phyloP scores from a whole-genome alignment of 2,329 filamentous ascomycete species.

The Fusarium scirpi region DNA sequence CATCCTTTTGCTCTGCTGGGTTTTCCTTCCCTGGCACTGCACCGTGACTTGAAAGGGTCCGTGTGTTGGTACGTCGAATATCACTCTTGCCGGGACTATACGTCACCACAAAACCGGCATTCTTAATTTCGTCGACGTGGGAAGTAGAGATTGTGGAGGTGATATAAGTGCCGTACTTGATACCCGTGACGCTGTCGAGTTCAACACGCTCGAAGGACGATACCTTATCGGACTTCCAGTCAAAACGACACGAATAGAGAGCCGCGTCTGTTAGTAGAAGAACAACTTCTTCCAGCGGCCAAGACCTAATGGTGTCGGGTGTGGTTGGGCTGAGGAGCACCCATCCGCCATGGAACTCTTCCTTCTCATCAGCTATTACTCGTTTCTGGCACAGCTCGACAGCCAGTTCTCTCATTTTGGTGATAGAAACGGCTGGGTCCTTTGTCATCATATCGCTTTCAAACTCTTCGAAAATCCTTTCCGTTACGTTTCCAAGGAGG shows the following conservation, averaged over 20 bases:
- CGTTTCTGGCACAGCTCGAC: conserved; percentile 90
- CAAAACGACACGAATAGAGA: conserved; percentile 89
- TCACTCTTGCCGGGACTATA: conserved; percentile 80
- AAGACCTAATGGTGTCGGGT: conserved; percentile 75
- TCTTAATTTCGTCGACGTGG: conserved; percentile 81
- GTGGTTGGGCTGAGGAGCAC: conserved; percentile 82
- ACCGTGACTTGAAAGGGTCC: conserved; percentile 74
- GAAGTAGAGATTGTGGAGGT: conserved; percentile 84
- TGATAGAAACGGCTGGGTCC: conserved; percentile 89
- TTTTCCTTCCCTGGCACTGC: conserved; percentile 47
- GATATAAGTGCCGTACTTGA: conserved; percentile 89
- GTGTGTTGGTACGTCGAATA: conserved; percentile 84
- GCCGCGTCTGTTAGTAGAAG: conserved; percentile 87
- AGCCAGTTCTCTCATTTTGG: conserved; percentile 85
- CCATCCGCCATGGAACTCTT: conserved; percentile 92
- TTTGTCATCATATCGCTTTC: conserved; percentile 92
- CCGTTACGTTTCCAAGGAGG: conserved; percentile 87
- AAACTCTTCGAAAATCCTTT: conserved; percentile 91
- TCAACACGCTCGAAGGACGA: conserved; percentile 89
- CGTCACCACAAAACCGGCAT: conserved; percentile 84
- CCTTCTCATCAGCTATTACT: conserved; percentile 83
- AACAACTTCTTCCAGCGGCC: conserved; percentile 89
- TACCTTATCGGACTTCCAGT: conserved; percentile 96
- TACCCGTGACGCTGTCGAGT: conserved; percentile 76
- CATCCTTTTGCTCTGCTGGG: conserved; percentile 36